Evolutionary conservation across 2,329 filamentous ascomycete genomes (phyloP), one percentile per base, ranked within the genome.

Genomic region (Xylariales sp.): DNA sequence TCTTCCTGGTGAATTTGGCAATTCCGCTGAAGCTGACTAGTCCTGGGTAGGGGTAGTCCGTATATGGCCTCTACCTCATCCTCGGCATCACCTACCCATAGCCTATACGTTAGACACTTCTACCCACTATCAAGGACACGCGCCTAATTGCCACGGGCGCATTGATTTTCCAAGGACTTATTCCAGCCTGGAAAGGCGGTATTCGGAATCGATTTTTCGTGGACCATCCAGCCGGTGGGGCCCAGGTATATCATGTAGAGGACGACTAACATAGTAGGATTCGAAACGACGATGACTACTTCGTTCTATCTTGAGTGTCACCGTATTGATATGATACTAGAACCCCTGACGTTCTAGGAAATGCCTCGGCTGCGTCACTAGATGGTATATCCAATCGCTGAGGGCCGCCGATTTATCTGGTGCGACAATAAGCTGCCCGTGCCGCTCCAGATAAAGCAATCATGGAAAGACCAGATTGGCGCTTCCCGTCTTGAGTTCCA

Each of bases 191-290:
- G 67, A 90, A 86, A 4, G 87, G 88, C 12, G 90, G 85, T 78
- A 83, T 82, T 67, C 83, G 83, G 65, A 90, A 80, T 75, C 89
- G 83, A 66, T 84, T 82, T 78, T 90, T 90, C 64, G 87, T 85
- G 75, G 90, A 89, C 81, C 87, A 90, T 34, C 7, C 87, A 83
- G 73, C 86, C 89, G 80, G 80, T 55, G 84, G 72, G 14, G 87
- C 87, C 49, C 89, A 77, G 45, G 83, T 83, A 77, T 90, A 87
- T 69, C 81, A 89, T 84, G 79, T 89, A 90, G 62, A 90, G 89
- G 76, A 90, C 88, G 64, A 83, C 81, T 88, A 87, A 90, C 59
- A 82, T 83, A 46, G 89, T 83, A 77, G 90, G 88, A 75, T 90
- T 89, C 62, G 83, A 80, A 61, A 90, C 79, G 39, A 90, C 85